Percentiles rank a stretch among this genome's conserved stretches.
These are phyloP conservation scores for Wolfiporia cocos DNA, from an alignment of 1,284 basidiomycete genomes.

Conservation along the genomic window DNA sequence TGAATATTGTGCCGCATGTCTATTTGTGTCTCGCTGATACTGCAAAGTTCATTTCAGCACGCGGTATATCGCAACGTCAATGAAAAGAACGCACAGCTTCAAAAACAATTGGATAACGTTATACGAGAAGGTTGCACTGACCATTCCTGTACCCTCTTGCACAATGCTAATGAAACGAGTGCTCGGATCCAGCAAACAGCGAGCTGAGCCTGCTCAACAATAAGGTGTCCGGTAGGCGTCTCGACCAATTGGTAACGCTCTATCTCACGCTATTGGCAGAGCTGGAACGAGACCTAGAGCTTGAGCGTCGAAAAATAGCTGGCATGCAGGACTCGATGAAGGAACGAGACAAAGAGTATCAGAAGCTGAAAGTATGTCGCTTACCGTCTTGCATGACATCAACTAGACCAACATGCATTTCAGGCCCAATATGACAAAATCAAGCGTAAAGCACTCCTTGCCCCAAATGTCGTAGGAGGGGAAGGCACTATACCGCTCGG, in stretches of 20 bases:
- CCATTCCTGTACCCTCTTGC: not conserved
- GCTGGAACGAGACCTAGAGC: constrained; percentile 70
- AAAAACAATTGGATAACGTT: constrained; percentile 77
- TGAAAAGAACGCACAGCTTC: constrained; percentile 73
- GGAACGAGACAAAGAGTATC: constrained; percentile 80
- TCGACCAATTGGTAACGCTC: too few relatives aligned
- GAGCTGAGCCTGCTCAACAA: constrained; percentile 66
- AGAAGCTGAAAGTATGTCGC: constrained; percentile 65
- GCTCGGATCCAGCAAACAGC: constrained; percentile 49
- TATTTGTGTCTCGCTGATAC: not conserved
- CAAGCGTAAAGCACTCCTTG: constrained; percentile 70
- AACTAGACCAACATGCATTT: not conserved
- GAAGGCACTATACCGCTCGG: constrained; percentile 9
- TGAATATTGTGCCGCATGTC: constrained; percentile 22
- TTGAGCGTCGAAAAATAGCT: constrained; percentile 65
- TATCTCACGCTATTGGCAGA: constrained; percentile 34
- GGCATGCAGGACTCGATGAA: constrained; percentile 68
- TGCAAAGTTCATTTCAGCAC: constrained; percentile 62
- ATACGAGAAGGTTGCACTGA: constrained; percentile 59
- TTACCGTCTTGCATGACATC: not conserved
- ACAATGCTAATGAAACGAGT: not conserved
- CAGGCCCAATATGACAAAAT: constrained; percentile 69
- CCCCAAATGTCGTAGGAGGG: constrained; percentile 19
- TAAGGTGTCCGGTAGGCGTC: constrained; percentile 49
- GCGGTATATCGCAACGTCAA: constrained; percentile 73